Evolutionary conservation across 78 protist genomes (phyloP).

Genomic region (Dictyostelium intermedium): DNA sequence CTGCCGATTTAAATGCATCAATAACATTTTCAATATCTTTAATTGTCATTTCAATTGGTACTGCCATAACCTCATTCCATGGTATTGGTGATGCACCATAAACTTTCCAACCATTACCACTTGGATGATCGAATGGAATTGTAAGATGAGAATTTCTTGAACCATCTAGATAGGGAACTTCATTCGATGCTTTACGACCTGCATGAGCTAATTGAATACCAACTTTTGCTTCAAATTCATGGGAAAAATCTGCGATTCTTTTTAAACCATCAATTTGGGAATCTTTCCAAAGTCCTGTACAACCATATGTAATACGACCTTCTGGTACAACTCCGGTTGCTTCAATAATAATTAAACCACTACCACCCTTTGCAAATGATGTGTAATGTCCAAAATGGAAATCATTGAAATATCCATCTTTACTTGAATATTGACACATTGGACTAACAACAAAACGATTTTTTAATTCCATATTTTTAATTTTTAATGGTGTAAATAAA

Average conservation of each 20-base stretch:
- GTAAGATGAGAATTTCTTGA: not conserved
- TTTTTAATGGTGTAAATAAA: conserved; percentile 18
- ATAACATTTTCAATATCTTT: conserved; percentile 47
- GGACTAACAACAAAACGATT: conserved; percentile 58
- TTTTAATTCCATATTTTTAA: conserved; percentile 17
- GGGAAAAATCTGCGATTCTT: conserved; percentile 26
- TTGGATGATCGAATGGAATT: not conserved
- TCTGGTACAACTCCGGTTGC: conserved; percentile 44
- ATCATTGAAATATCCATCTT: conserved; percentile 41
- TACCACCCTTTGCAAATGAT: conserved; percentile 59
- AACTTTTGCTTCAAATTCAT: not conserved
- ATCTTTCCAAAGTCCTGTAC: conserved; percentile 35
- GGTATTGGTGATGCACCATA: conserved; percentile 23
- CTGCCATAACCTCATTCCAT: not conserved
- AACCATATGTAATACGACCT: conserved; percentile 36
- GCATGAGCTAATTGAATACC: conserved; percentile 63
- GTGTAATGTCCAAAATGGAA: conserved; percentile 45
- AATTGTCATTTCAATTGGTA: conserved; percentile 58
- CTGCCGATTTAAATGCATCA: conserved; percentile 51
- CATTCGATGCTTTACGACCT: conserved; percentile 32
- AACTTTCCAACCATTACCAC: conserved; percentile 34
- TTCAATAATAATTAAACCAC: conserved; percentile 37
- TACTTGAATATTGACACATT: conserved; percentile 24
- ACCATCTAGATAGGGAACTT: conserved; percentile 7
- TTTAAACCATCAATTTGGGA: conserved; percentile 27